Conservation (phyloP, 1,139 yeast genomes). For the Arxiozyma bovina region DNA sequence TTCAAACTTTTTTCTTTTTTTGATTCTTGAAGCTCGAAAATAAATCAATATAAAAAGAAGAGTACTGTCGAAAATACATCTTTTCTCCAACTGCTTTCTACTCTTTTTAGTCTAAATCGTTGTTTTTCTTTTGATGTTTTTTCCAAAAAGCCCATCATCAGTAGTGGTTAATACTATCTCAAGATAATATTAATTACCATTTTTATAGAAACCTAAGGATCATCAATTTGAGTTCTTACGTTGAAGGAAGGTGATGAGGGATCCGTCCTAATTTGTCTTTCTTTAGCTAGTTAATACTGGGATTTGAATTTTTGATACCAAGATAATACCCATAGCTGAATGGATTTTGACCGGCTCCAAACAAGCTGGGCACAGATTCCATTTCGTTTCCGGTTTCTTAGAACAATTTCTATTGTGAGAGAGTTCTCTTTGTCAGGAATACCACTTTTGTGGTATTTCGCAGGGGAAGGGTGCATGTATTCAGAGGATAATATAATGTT, state of each 20-base stretch:
- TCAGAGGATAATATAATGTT: conserved; percentile 29
- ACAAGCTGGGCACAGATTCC: conserved; percentile 49
- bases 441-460: neutral
- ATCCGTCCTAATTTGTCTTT: conserved; percentile 3
- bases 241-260: conserved; percentile 6
- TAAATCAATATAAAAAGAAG: neutral
- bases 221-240: conserved; percentile 21
- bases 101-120: neutral
- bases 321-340: conserved; percentile 34
- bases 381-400: conserved; percentile 75
- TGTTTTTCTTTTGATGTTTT: conserved; percentile 10
- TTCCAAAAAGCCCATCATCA: conserved; percentile 30
- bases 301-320: conserved; percentile 23
- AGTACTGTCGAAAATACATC: neutral
- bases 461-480: conserved; percentile 26
- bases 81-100: neutral
- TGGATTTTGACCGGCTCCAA: conserved; percentile 32
- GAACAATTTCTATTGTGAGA: conserved; percentile 36
- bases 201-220: conserved; percentile 46
- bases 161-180: conserved; percentile 37
- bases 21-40: neutral
- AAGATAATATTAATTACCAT: conserved; percentile 35
- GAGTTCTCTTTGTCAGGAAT: conserved; percentile 12
- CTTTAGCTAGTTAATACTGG: conserved; percentile 30
- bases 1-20: too few species aligned